Evolutionary conservation across 345 rosid genomes (phyloP), one percentile per base, ranked within the genome.

Genomic region (Draba incana): DNA sequence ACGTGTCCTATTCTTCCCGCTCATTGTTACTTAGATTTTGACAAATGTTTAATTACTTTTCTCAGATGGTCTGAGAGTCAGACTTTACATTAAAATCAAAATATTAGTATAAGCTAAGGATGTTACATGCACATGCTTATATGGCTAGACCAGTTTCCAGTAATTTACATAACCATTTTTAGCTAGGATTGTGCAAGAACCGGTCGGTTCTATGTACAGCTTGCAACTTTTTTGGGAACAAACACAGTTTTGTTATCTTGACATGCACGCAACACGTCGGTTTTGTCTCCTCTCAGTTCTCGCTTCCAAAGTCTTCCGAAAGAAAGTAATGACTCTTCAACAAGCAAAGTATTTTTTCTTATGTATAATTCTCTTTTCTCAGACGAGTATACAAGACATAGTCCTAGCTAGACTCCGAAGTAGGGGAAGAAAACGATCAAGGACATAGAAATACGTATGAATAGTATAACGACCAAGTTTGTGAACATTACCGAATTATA

Each of bases 311-410:
- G n/a, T n/a, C n/a, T n/a, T n/a, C 57, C 25, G 3, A 53, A 41
- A 49, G 38, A 35, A 46, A 60, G 64, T 39, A 27, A 60, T 20
- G 1, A 67, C 69, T 41, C 74, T 55, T 14, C 59, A 39, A 52
- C 78, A 75, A 68, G 78, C 70, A 75, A 75, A 68, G 78, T 69
- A 75, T 68, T 61, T 68, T 44, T 16, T 24, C 50, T 46, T 35
- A 1, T 65, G 56, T 46, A 25, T 20, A 28, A 2, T 47, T 57
- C 47, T 57, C 57, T 63, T 64, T 63, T 56, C 24, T 14, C 64
- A 28, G 31, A 24, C 4, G n/a, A 12, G 39, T 49, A 53, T 47
- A 33, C 2, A 5, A 6, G 2, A 6, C 35, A 49, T 20, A 51
- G 47, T 14, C 68, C 55, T 14, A 25, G 62, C 27, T 33, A 33